Conservation (phyloP, 139 green algal genomes). For the Mesotaenium endlicherianum region DNA sequence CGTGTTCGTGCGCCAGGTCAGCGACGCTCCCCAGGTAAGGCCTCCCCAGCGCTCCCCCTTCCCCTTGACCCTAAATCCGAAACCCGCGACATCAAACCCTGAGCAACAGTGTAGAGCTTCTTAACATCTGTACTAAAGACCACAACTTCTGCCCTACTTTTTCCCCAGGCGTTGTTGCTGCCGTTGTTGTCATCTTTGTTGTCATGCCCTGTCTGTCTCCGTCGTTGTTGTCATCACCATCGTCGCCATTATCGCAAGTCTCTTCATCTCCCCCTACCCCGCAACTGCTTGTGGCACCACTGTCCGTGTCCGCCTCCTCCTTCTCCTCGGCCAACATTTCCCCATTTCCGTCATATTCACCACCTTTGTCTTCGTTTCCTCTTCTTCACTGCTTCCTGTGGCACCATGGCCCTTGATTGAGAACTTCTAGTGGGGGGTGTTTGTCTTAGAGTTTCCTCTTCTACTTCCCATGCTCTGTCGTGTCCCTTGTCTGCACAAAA, state of each 20-base stretch:
- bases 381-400: not conserved
- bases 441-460: not conserved
- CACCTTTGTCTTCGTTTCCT: no score
- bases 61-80: not conserved
- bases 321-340: not conserved
- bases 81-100: not conserved
- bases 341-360: not conserved
- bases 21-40: conserved; percentile 12
- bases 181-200: not conserved
- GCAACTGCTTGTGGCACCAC: not conserved
- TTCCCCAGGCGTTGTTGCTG: not conserved
- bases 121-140: not conserved
- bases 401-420: not conserved
- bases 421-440: not conserved
- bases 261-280: not conserved
- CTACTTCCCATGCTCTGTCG: not conserved
- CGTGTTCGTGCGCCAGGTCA: conserved; percentile 35
- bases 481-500: no score
- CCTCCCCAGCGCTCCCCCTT: not conserved
- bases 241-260: not conserved
- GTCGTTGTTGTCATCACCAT: not conserved
- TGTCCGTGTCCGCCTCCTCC: not conserved
- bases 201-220: not conserved
- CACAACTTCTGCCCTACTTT: not conserved
- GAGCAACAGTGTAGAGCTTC: no score